Base-by-base conservation (phyloP, 441 rosid species). In the Gossypium schwendimanii region DNA sequence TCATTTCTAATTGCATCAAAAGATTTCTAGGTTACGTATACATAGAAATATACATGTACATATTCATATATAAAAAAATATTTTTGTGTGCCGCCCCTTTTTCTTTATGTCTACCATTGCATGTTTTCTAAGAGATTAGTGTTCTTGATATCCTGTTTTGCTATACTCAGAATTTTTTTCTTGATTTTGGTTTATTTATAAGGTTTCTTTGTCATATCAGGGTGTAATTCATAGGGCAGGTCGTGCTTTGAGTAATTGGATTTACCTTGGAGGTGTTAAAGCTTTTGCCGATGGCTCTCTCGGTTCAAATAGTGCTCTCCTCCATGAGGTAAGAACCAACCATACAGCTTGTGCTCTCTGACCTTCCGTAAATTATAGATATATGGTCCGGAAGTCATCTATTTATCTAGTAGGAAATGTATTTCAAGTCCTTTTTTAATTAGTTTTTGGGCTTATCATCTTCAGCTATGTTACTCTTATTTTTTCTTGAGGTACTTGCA, bases 281-380 rank as follows among this genome's bases (percentile, higher is more conserved):
- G 97, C 93, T 55, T 92, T 91, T 83, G 85, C 87, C 57, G 98
- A 94, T 85, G 98, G 98, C 53, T 90, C 98, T 77, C 75, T 92
- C 70, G 96, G 97, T 68, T 89, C 96, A 26, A 87, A 80, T 62
- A 88, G 96, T 82, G 98, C 97, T 62, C 93, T 92, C 18, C 87
- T 94, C 70, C 75, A 85, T 72, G 96, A 92, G 92, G 94, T 93
- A 74, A 84, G 81, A 70, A 71, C 24, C 44, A 24, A 72, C 24
- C 44, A 24, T 65, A 36, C 7, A 50, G 60, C 53, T 61, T 53
- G 41, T 60, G 1, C 60, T 15, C 10, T 33, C 14, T 23, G 31
- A 21, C 62, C 54, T 20, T 18, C 36, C 0, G 28, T 50, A 28
- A 68, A 67, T 10, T 26, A 3, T 67, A 67, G 69, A n/a, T 67